Evolutionary conservation across 2,329 filamentous ascomycete genomes (phyloP).

Genomic region (Aspergillus calidoustus): DNA sequence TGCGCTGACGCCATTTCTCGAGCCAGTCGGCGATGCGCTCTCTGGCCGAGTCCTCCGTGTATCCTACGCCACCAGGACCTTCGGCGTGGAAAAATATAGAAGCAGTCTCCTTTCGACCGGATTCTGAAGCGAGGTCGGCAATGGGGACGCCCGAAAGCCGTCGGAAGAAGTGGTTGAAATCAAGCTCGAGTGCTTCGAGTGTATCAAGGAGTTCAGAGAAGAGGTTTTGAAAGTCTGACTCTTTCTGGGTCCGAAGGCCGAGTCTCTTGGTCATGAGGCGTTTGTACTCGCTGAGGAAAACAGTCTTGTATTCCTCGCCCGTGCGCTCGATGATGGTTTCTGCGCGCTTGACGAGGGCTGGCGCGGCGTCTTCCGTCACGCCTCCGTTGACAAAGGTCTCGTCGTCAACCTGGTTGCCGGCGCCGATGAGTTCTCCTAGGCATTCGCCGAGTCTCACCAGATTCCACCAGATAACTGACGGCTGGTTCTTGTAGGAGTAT

Average conservation of each 20-base stretch:
- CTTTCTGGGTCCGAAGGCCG: conserved; percentile 71
- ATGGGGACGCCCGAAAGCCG: conserved; percentile 69
- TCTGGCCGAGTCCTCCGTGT: conserved; percentile 67
- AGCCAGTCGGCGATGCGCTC: conserved; percentile 78
- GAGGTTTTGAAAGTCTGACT: conserved; percentile 76
- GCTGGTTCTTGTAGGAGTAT: conserved; percentile 93
- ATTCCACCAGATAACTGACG: conserved; percentile 98
- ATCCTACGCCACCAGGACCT: conserved; percentile 62
- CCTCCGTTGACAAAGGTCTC: conserved; percentile 73
- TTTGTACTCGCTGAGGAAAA: conserved; percentile 90
- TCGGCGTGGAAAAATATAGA: conserved; percentile 80
- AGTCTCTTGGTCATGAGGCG: conserved; percentile 78
- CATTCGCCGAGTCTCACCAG: conserved; percentile 88
- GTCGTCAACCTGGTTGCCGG: conserved; percentile 73
- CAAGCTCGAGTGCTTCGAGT: conserved; percentile 79
- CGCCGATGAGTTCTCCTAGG: conserved; percentile 84
- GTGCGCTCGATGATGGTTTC: conserved; percentile 80
- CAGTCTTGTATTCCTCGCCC: conserved; percentile 85
- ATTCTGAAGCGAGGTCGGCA: conserved; percentile 66
- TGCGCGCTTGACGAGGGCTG: conserved; percentile 75
- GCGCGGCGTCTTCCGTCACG: conserved; percentile 69
- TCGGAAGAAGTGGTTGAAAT: conserved; percentile 95
- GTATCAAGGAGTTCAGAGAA: conserved; percentile 83
- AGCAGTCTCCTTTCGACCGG: conserved; percentile 67
- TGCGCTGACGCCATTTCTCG: conserved; percentile 72